These are phyloP conservation scores for Moricandia arvensis DNA, from an alignment of 345 rosid genomes.

Conservation along the genomic window DNA sequence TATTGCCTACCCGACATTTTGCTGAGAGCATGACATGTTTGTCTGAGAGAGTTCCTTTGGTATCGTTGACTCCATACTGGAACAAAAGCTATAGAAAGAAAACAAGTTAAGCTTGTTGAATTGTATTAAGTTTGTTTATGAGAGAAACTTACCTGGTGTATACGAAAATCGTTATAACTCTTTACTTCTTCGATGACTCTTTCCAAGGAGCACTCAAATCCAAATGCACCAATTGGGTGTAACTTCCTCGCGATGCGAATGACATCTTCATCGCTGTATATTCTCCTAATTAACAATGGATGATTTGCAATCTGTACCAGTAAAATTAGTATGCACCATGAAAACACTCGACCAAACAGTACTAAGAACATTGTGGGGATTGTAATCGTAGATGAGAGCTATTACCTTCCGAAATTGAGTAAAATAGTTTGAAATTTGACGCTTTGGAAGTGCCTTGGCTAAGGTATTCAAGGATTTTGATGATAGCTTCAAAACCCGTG, in stretches of 20 bases:
- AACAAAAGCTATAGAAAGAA: constrained; percentile 63
- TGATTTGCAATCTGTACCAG: constrained; percentile 87
- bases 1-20: constrained; percentile 66
- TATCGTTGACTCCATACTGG: constrained; percentile 50
- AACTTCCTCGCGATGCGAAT: constrained; percentile 68
- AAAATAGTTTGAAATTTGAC: constrained; percentile 91
- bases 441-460: constrained; percentile 63
- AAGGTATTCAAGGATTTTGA: constrained; percentile 44
- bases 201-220: constrained; percentile 80
- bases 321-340: not conserved
- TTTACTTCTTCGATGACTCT: constrained; percentile 82
- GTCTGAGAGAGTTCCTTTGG: constrained; percentile 70
- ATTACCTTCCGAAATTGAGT: constrained; percentile 91
- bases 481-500: constrained; percentile 60
- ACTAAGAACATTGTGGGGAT: not conserved
- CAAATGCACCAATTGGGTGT: constrained; percentile 85
- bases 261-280: constrained; percentile 75
- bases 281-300: constrained; percentile 86
- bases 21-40: constrained; percentile 90
- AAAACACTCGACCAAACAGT: not conserved
- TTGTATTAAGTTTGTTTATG: not conserved
- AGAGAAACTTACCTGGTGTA: constrained; percentile 70
- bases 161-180: constrained; percentile 78
- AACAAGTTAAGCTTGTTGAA: constrained; percentile 6
- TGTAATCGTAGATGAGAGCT: not conserved